Base-by-base conservation (phyloP, 1,284 basidiomycete genomes). In the Cryptococcus sp. region DNA sequence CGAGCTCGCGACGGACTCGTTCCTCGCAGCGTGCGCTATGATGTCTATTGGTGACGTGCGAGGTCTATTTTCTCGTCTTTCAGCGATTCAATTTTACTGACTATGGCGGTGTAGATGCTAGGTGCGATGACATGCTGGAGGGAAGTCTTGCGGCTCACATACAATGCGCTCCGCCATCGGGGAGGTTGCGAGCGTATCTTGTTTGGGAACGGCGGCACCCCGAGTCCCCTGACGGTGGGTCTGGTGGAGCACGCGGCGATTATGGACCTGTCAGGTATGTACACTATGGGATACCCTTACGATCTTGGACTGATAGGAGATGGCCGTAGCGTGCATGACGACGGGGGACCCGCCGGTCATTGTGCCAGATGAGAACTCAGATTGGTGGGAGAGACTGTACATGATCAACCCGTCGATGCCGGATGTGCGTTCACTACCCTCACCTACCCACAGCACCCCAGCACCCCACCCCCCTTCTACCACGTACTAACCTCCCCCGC, bases 1-100 rank as follows among this genome's bases (percentile, higher is more conserved):
- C 7, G 71, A 73, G 48, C 46, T 69, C n/a, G 53, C 38, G 5
- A 61, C 67, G 40, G 69, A 70, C 38, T 61, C 66, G 4, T 73
- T 69, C 51, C 57, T 71, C 4, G 67, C 66, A 0, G 64, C 66
- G 1, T 56, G 59, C 8, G 50, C 63, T 4, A 65, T 69, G 53
- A 47, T 70, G 8, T 54, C 63, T 5, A 61, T 60, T 52, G 62
- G 67, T 37, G 71, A 70, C 53, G 69, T 69, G 44, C 60, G 65
- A 57, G 16, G 20, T 12, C 18, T 1, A 42, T 15, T 4, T 7
- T 21, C 24, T 11, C 15, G 11, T 37, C 21, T 9, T 7, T 18
- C 21, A 21, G 20, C 11, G 20, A 18, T 23, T 44, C 2, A 12
- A 16, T 42, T 15, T 42, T 42, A 15, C 35, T 38, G 33, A 11